A percentile compares a stretch with the other conserved stretches of the same genome.
These are phyloP conservation scores for Saccharomycopsis microspora DNA, from an alignment of 805 yeast genomes.

Conservation along the genomic window DNA sequence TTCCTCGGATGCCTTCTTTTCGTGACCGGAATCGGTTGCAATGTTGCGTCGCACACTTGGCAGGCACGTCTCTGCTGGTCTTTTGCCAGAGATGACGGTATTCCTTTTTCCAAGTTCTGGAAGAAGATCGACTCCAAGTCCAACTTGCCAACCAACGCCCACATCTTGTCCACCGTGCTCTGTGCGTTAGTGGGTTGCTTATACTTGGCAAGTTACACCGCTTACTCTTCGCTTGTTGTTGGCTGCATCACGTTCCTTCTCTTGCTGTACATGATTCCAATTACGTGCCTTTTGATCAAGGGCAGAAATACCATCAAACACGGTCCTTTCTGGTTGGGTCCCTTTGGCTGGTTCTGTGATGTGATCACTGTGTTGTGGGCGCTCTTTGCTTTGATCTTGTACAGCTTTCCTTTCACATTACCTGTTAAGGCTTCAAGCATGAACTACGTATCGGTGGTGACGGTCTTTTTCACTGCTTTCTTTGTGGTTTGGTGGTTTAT, in stretches of 20 bases:
- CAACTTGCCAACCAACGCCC: constrained; percentile 51
- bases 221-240: constrained; percentile 52
- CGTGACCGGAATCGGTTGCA: constrained; percentile 45
- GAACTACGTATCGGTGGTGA: constrained; percentile 57
- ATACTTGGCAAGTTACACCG: constrained; percentile 55
- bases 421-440: constrained; percentile 51
- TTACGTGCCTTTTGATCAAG: constrained; percentile 31
- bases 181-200: constrained; percentile 47
- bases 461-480: constrained; percentile 34
- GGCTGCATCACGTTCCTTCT: constrained; percentile 50
- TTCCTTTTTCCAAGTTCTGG: constrained; percentile 44
- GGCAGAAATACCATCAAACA: constrained; percentile 42
- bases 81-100: constrained; percentile 53
- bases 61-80: constrained; percentile 61
- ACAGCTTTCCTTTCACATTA: constrained; percentile 51
- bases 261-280: constrained; percentile 48
- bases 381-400: constrained; percentile 45
- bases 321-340: constrained; percentile 63
- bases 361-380: constrained; percentile 46
- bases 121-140: constrained; percentile 33
- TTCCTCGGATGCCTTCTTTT: constrained; percentile 37
- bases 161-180: constrained; percentile 40
- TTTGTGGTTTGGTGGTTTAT: constrained; percentile 42
- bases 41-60: constrained; percentile 55
- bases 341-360: constrained; percentile 39